Base-by-base conservation (phyloP, 2,329 filamentous ascomycete species). In the Pestalotiopsis sp. region DNA sequence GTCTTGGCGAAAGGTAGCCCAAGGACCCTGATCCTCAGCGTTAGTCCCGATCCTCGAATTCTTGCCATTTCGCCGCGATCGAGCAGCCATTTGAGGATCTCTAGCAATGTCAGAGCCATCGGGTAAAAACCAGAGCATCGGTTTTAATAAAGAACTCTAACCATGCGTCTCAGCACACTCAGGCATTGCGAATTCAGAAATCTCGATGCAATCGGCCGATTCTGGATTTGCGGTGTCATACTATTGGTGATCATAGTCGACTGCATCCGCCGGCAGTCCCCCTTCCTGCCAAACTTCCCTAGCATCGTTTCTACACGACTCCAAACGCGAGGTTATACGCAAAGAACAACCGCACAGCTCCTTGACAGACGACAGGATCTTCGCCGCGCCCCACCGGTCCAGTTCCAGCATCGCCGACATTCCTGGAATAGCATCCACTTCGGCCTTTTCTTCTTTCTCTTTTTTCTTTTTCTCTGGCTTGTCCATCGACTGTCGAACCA, bases 121-220 rank as follows among this genome's bases (percentile, higher is more conserved):
- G 30, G 30, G 30, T 35, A 35, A 35, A 35, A 35, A 35, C 58
- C 22, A 26, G 22, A 26, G 56, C 58, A 35, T 17, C 14, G 35
- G 38, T 11, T 35, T 35, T 1, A 9, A 30, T 7, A 9, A 35
- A 13, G 58, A 61, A 26, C n/a, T 20, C 26, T 10, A 61, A 35
- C n/a, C 35, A 61, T 61, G 58, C 24, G 13, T 61, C n/a, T 38
- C 30, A 61, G 24, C 35, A 52, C 30, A 22, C 56, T 30, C 26
- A 39, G 58, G 64, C 65, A 62, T 62, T 57, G 57, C 57, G 60
- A 66, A 66, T 66, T 55, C 40, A n/a, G 57, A 2, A 30, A 66
- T 62, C 65, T 66, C 65, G 65, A 66, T 66, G 65, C 39, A 55
- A 62, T 66, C 65, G 56, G 7, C 44, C 65, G 65, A 66, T 66